These are phyloP conservation scores for Boletus eberwhitei DNA, from an alignment of 768 basidiomycete genomes.

Conservation along the genomic window DNA sequence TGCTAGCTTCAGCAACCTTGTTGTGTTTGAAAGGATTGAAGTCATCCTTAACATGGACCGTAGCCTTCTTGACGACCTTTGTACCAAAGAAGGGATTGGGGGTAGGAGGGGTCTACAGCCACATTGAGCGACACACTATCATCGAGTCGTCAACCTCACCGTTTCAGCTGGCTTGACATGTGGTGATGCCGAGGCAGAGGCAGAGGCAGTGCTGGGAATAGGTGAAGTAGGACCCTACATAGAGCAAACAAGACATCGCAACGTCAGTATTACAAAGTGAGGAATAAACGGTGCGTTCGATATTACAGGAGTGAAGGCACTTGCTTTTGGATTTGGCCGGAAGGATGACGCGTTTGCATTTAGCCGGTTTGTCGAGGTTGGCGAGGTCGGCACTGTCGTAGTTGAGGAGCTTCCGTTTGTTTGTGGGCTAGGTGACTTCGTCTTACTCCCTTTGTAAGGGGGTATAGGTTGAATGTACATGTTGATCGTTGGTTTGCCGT, in stretches of 20 bases:
- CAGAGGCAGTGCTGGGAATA: slow-evolving; percentile 38
- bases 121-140: slow-evolving; percentile 8
- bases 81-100: slow-evolving; percentile 91
- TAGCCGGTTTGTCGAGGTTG: slow-evolving; percentile 58
- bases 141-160: slow-evolving; percentile 31
- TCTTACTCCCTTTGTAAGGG: slow-evolving; percentile 73
- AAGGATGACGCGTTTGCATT: slow-evolving; percentile 92
- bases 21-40: slow-evolving; percentile 95
- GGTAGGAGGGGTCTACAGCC: slow-evolving; percentile 39
- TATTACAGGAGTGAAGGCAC: slow-evolving; percentile 66
- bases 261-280: slow-evolving; percentile 16
- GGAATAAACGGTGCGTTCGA: slow-evolving; percentile 7
- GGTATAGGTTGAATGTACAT: slow-evolving; percentile 92
- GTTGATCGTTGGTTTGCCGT: slow-evolving; percentile 47
- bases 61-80: slow-evolving; percentile 69
- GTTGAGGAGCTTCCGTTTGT: slow-evolving; percentile 32
- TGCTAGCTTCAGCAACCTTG: slow-evolving; percentile 71
- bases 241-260: slow-evolving; percentile 7
- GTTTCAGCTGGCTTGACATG: slow-evolving; percentile 57
- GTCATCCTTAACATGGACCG: slow-evolving; percentile 89
- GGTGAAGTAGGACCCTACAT: slow-evolving; percentile 46
- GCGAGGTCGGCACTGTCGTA: slow-evolving; percentile 44
- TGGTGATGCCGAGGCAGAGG: slow-evolving; percentile 56
- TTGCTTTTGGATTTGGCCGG: slow-evolving; percentile 81
- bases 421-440: slow-evolving; percentile 32